A percentile compares a stretch with the other conserved stretches of the same genome.
Evolutionary conservation across 441 rosid genomes (phyloP).

Genomic region (Melianthus villosus): DNA sequence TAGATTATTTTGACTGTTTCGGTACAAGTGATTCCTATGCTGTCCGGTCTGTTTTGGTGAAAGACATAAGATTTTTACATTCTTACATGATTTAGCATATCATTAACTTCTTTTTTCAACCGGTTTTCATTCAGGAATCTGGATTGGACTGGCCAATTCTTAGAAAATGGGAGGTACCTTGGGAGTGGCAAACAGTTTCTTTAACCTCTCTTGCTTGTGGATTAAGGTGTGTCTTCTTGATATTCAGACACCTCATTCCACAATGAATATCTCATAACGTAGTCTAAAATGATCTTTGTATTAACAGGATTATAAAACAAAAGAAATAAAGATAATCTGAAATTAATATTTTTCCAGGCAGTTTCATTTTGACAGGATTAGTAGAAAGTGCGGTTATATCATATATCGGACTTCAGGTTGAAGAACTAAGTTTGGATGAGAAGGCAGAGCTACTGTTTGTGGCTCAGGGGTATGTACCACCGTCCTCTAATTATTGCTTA

Average conservation of each 20-base stretch:
- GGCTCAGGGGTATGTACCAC: conserved; percentile 53
- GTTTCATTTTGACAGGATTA: conserved; percentile 92
- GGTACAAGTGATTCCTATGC: too few relatives aligned
- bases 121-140: conserved; percentile 16
- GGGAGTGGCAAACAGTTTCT: conserved; percentile 78
- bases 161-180: conserved; percentile 79
- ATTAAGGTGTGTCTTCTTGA: conserved; percentile 45
- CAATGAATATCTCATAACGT: too few relatives aligned
- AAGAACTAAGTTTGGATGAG: conserved; percentile 62
- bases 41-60: too few relatives aligned
- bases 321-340: too few relatives aligned
- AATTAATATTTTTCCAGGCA: conserved; percentile 59
- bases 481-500: neutral
- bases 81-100: neutral
- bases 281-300: too few relatives aligned
- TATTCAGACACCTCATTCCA: too few relatives aligned
- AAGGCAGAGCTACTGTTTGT: conserved; percentile 66
- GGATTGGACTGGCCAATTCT: conserved; percentile 46
- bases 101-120: neutral
- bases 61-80: neutral
- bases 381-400: conserved; percentile 50
- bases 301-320: too few relatives aligned
- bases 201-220: conserved; percentile 86
- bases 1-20: too few relatives aligned
- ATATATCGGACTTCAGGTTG: conserved; percentile 36